Percentiles rank a stretch among this genome's conserved stretches.
These are phyloP conservation scores for Alectoria sarmentosa DNA, from an alignment of 495 filamentous ascomycete genomes.

Conservation along the genomic window DNA sequence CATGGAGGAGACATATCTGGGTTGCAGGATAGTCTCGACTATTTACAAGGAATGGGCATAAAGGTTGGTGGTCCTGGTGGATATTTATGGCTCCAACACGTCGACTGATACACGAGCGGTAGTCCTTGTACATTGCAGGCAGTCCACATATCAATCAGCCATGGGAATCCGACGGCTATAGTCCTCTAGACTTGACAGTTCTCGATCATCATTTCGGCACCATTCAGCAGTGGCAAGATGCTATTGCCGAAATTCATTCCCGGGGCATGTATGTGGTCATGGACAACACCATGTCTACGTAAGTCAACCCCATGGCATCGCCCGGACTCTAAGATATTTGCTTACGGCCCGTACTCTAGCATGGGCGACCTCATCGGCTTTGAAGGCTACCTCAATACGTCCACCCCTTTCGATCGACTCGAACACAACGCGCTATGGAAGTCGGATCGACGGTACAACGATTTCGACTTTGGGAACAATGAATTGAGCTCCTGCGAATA, in stretches of 20 bases:
- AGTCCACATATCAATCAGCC: conserved; percentile 63
- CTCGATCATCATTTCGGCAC: conserved; percentile 64
- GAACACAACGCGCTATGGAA: conserved; percentile 59
- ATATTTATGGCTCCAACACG: conserved; percentile 1
- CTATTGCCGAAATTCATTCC: conserved; percentile 57
- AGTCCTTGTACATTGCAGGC: conserved; percentile 65
- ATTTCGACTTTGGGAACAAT: conserved; percentile 55
- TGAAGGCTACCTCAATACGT: conserved; percentile 56
- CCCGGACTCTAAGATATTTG: not conserved
- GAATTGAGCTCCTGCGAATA: conserved; percentile 55
- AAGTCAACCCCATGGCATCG: conserved; percentile 28
- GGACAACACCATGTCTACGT: conserved; percentile 67
- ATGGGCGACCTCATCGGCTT: conserved; percentile 67
- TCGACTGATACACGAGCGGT: conserved; percentile 10
- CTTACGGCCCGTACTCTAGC: conserved; percentile 5
- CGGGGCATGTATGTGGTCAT: conserved; percentile 66
- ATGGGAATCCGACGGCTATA: conserved; percentile 62
- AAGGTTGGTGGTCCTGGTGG: conserved; percentile 39
- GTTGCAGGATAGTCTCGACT: conserved; percentile 60
- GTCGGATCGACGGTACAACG: conserved; percentile 48
- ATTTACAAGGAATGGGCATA: conserved; percentile 68
- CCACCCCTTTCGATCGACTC: conserved; percentile 50
- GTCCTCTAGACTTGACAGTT: conserved; percentile 61
- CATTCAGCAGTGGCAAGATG: conserved; percentile 55
- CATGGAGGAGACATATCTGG: conserved; percentile 65